phyloP scores from a whole-genome alignment of 192 early-diverging fungal species.

The Coemansia sp. region DNA sequence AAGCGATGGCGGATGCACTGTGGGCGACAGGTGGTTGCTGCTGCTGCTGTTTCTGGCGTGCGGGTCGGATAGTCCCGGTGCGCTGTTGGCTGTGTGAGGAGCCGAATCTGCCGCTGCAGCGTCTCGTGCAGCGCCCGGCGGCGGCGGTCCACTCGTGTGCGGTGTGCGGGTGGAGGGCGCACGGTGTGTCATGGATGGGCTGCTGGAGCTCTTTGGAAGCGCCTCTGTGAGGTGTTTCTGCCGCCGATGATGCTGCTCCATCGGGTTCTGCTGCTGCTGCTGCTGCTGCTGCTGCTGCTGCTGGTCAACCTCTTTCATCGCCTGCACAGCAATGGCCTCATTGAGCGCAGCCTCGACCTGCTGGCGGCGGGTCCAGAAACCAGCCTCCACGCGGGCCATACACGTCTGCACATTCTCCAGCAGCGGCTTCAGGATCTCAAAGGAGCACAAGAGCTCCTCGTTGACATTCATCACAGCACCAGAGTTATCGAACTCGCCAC shows the following conservation, averaged over 20 bases:
- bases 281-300: not conserved
- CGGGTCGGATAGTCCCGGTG: not conserved
- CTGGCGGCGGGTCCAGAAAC: conserved; percentile 49
- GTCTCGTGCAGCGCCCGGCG: not conserved
- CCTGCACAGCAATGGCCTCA: conserved; percentile 43
- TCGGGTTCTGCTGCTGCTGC: not conserved
- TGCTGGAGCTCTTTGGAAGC: conserved; percentile 5
- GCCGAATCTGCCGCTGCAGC: not conserved
- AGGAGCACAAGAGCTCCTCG: conserved; percentile 87
- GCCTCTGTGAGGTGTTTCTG: not conserved
- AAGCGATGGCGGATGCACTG: conserved; percentile 1
- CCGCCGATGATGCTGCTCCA: not conserved
- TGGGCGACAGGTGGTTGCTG: not conserved
- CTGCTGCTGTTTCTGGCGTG: not conserved
- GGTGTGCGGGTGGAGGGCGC: not conserved
- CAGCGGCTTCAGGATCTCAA: conserved; percentile 75
- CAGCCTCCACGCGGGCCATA: conserved; percentile 49
- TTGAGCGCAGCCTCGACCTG: conserved; percentile 50
- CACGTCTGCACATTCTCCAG: conserved; percentile 47
- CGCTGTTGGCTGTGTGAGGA: not conserved
- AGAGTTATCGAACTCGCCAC: conserved; percentile 92
- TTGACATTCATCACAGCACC: conserved; percentile 93
- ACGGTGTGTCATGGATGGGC: not conserved
- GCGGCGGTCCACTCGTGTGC: not conserved
- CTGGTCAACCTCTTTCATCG: conserved; percentile 22